Evolutionary conservation across 768 basidiomycete genomes (phyloP).

Genomic region (Epithele typhae): DNA sequence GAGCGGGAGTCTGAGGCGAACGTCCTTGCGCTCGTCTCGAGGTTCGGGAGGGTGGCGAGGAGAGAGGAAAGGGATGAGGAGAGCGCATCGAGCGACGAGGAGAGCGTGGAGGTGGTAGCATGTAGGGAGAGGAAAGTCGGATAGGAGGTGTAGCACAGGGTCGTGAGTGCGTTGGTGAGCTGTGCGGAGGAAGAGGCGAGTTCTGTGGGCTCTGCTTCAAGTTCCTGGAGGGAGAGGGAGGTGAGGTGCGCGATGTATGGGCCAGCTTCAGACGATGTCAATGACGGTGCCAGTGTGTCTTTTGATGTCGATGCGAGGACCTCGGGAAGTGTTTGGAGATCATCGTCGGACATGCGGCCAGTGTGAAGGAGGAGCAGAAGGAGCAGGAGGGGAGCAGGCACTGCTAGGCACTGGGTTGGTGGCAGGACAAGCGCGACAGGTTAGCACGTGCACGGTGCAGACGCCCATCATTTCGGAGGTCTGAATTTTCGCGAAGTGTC

Average conservation of each 20-base stretch:
- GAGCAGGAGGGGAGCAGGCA: no score
- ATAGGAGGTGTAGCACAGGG: conserved; percentile 87
- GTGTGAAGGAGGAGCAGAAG: no score
- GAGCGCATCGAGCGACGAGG: conserved; percentile 68
- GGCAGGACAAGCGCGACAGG: no score
- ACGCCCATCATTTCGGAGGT: no score
- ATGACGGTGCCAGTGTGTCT: conserved; percentile 13
- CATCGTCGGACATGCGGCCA: no score
- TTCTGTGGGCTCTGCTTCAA: conserved; percentile 68
- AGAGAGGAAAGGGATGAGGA: conserved; percentile 70
- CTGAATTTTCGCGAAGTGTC: no score
- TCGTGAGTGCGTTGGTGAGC: conserved; percentile 84
- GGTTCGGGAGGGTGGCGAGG: conserved; percentile 65
- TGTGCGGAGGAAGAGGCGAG: conserved; percentile 84
- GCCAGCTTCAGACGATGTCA: conserved; percentile 21
- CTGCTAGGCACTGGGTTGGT: no score
- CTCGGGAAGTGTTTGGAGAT: conserved; percentile 17
- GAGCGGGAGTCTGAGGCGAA: conserved; percentile 73
- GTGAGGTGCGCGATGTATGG: conserved; percentile 65
- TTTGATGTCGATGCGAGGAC: conserved; percentile 17
- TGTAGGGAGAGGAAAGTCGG: conserved; percentile 90
- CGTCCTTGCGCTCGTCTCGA: conserved; percentile 66
- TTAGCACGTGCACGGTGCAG: no score
- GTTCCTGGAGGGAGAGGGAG: conserved; percentile 57
- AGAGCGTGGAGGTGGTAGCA: conserved; percentile 68